Evolutionary conservation across 2,329 filamentous ascomycete genomes (phyloP).

Genomic region (Fusarium globosum): DNA sequence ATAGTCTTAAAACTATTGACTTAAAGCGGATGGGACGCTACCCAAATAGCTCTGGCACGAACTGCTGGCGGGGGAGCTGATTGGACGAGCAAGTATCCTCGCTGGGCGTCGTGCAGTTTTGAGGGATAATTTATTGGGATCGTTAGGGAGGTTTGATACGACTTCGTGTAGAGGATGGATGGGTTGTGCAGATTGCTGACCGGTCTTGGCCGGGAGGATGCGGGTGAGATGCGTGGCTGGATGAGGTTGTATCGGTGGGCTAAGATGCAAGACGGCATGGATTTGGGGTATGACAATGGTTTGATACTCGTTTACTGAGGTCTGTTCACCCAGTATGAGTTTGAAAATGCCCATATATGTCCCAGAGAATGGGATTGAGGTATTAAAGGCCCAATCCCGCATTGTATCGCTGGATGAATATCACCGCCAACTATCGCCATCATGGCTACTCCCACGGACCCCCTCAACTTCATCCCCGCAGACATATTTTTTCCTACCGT

Average conservation of each 20-base stretch:
- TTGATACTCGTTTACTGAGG: not conserved
- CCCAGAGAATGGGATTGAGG: not conserved
- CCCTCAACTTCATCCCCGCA: constrained; percentile 4
- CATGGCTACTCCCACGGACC: not conserved
- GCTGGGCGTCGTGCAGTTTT: not conserved
- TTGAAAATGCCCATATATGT: not conserved
- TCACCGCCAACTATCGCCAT: not conserved
- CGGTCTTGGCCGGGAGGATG: not conserved
- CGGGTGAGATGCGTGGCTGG: not conserved
- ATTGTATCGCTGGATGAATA: not conserved
- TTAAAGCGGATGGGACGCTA: not conserved
- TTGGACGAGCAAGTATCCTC: not conserved
- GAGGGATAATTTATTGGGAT: not conserved
- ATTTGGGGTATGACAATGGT: not conserved
- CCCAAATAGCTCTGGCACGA: not conserved
- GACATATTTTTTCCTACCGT: not conserved
- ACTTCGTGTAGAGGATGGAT: not conserved
- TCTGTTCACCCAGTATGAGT: not conserved
- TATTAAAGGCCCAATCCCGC: not conserved
- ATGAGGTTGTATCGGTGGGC: not conserved
- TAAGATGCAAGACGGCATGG: not conserved
- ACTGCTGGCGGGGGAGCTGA: not conserved
- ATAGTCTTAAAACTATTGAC: not conserved
- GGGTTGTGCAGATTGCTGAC: not conserved
- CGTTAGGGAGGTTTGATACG: not conserved